Conservation (phyloP, 2,329 filamentous ascomycete genomes). For the Epichloe brachyelytri region DNA sequence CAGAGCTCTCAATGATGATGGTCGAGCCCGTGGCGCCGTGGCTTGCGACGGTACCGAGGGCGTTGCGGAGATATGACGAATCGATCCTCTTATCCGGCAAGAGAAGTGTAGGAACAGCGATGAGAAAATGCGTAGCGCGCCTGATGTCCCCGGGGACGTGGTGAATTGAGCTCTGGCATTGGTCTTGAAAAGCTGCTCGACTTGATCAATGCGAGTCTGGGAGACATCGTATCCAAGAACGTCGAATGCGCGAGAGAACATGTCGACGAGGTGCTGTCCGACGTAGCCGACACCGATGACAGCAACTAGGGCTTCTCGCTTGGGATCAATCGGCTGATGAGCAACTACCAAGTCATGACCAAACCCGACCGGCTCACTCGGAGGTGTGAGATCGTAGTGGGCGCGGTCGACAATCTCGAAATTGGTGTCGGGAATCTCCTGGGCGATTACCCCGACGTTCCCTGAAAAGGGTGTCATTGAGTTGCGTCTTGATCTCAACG, state of each 20-base stretch:
- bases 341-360: constrained; percentile 9
- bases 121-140: constrained; percentile 36
- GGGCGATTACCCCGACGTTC: not conserved
- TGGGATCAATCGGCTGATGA: constrained; percentile 3
- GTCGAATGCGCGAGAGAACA: constrained; percentile 26
- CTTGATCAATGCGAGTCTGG: constrained; percentile 21
- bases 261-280: constrained; percentile 33
- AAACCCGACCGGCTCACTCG: constrained; percentile 17
- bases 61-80: constrained; percentile 31
- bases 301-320: constrained; percentile 25
- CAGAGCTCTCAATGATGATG: constrained; percentile 40
- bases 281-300: constrained; percentile 42
- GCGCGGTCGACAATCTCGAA: constrained; percentile 9
- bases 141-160: constrained; percentile 23
- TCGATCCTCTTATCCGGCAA: constrained; percentile 33
- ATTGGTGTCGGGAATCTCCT: not conserved
- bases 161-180: constrained; percentile 25
- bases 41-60: constrained; percentile 26
- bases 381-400: constrained; percentile 24
- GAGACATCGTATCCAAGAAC: constrained; percentile 38
- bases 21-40: constrained; percentile 31
- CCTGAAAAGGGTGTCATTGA: not conserved
- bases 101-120: constrained; percentile 40
- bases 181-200: constrained; percentile 17
- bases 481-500: not conserved